Evolutionary conservation across 1,284 basidiomycete species (phyloP), one percentile per base, ranked within the genome.

Genomic region (Anthracocystis setariae): DNA sequence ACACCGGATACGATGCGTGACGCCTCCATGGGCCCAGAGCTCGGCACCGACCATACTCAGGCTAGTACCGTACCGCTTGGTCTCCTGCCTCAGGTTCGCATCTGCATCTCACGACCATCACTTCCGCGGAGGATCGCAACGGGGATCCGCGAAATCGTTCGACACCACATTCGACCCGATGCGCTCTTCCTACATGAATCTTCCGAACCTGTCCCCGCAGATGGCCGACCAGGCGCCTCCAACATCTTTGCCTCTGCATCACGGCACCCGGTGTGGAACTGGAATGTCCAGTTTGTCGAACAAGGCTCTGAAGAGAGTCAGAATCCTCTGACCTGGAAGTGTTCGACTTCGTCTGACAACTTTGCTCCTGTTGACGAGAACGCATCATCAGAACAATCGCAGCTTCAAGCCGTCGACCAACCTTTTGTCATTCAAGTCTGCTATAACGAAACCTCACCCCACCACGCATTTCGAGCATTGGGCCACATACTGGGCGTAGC

Each of bases 401-500:
- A 24, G 18, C 3, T 32, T 0, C 39, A 37, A 13, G 20, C 15
- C 18, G 46, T 57, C 33, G 44, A 55, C 2, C 25, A 38, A 3
- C 32, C 65, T 15, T 68, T 54, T 35, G 37, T 51, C 25, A 35
- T 65, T 23, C 27, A 45, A 15, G 43, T 55, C 5, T 18, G n/a
- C 24, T 76, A 68, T 25, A 51, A 39, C 10, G n/a, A 45, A 15
- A 20, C 18, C 38, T 57, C 70, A 17, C 69, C 64, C 2, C 59
- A 67, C 20, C 54, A 45, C n/a, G 76, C 76, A 10, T 78, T 62
- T 18, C 42, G 76, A 20, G 76, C 49, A 3, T 49, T 78, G 1
- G 76, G 76, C 2, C 76, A 76, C 47, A 52, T 76, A 27, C 56
- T 78, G 5, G 69, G 61, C 13, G 60, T 59, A 3, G 33, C 65